A percentile compares a stretch with the other conserved stretches of the same genome.
Evolutionary conservation across 2,329 filamentous ascomycete genomes (phyloP).

Genomic region (Zasmidium citrigriseum): DNA sequence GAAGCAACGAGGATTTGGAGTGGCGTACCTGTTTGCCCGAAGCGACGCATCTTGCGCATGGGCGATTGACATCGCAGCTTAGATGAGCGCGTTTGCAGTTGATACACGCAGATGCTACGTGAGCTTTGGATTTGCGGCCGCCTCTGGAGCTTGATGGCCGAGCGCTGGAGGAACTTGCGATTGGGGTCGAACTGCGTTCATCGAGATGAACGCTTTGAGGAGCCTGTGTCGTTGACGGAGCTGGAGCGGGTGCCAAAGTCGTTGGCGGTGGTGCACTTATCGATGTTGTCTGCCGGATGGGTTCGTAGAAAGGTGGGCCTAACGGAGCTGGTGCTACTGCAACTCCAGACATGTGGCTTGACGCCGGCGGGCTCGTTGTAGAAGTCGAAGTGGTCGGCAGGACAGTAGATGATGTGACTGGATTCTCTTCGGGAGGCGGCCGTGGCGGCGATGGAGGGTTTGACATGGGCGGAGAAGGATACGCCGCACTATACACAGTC

Average conservation of each 20-base stretch:
- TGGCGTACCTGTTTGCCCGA: slow-evolving; percentile 67
- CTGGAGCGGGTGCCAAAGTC: slow-evolving; percentile 2
- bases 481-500: slow-evolving; percentile 25
- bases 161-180: not conserved
- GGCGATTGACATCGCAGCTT: slow-evolving; percentile 66
- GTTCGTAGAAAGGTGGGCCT: slow-evolving; percentile 14
- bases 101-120: slow-evolving; percentile 82
- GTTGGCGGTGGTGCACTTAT: slow-evolving; percentile 4
- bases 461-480: slow-evolving; percentile 56
- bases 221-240: slow-evolving; percentile 10
- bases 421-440: slow-evolving; percentile 16
- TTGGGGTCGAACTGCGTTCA: not conserved
- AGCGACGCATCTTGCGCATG: slow-evolving; percentile 74
- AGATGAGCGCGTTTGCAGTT: slow-evolving; percentile 85
- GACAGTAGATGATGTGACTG: slow-evolving; percentile 4
- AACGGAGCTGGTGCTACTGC: slow-evolving; percentile 12
- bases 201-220: slow-evolving; percentile 5
- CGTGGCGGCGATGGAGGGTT: slow-evolving; percentile 46
- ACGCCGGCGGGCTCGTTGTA: not conserved
- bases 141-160: slow-evolving; percentile 18
- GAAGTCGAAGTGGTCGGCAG: slow-evolving; percentile 6
- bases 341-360: slow-evolving; percentile 21
- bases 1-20: slow-evolving; percentile 2
- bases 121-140: slow-evolving; percentile 51
- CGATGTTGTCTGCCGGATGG: slow-evolving; percentile 1